Percentiles rank a stretch among this genome's conserved stretches.
phyloP scores from a whole-genome alignment of 139 green algal species.

The Tetraselmis striata region DNA sequence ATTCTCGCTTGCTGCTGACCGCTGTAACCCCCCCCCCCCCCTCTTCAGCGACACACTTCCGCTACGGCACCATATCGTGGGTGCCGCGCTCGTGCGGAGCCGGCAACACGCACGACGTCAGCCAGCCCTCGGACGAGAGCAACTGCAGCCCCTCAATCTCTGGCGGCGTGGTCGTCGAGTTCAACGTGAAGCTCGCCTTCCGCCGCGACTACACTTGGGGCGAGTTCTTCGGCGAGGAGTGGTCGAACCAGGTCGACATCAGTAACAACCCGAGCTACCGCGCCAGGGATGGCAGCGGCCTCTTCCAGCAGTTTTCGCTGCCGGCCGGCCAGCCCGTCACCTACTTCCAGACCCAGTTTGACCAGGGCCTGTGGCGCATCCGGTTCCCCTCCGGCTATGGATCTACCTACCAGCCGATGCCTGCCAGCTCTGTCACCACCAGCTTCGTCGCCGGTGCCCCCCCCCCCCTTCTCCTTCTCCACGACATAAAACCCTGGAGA shows the following conservation, averaged over 20 bases:
- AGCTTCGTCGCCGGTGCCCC: too few species aligned
- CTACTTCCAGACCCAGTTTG: neutral
- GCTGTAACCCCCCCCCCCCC: too few species aligned
- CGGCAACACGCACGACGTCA: neutral
- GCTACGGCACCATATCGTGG: constrained; percentile 19
- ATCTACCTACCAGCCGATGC: neutral
- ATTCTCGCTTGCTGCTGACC: too few species aligned
- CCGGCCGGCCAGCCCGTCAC: neutral
- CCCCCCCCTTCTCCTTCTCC: too few species aligned
- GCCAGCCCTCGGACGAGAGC: neutral
- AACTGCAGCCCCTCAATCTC: too few species aligned
- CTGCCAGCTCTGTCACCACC: too few species aligned
- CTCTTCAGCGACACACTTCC: constrained; percentile 15
- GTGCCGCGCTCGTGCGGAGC: neutral
- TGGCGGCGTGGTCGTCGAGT: constrained; percentile 10
- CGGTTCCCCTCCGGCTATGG: neutral
- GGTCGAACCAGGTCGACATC: neutral
- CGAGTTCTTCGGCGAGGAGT: constrained; percentile 11
- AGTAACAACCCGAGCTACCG: neutral
- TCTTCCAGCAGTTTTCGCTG: neutral
- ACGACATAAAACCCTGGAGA: too few species aligned
- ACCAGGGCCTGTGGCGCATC: neutral
- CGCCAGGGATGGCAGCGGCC: neutral
- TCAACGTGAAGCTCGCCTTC: constrained; percentile 9
- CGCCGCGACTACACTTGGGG: constrained; percentile 19